Percentiles rank a stretch among this genome's conserved stretches.
phyloP scores from a whole-genome alignment of 106 monocot species.

The Chionographis japonica region DNA sequence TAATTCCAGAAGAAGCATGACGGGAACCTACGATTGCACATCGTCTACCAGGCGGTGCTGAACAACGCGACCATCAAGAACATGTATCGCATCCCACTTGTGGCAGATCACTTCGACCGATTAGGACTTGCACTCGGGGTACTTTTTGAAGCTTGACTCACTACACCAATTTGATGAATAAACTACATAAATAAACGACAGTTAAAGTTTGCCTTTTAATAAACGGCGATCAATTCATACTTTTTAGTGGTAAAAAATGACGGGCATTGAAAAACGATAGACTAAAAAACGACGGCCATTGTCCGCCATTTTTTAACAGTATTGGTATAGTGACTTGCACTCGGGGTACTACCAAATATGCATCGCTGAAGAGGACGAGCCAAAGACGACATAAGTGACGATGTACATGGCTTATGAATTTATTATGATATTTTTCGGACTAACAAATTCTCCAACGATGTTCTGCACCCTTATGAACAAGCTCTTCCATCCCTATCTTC shows the following conservation, averaged over 20 bases:
- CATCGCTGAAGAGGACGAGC: not conserved
- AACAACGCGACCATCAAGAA: not conserved
- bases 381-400: not conserved
- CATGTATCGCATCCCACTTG: not conserved
- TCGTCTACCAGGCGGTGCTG: not conserved
- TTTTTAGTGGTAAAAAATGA: no score
- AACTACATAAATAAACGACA: no score
- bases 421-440: not conserved
- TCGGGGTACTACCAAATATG: not conserved
- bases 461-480: constrained; percentile 8
- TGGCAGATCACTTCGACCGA: not conserved
- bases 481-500: not conserved
- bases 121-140: no score
- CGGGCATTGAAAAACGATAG: no score
- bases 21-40: not conserved
- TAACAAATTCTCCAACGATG: constrained; percentile 1
- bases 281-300: no score
- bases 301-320: no score
- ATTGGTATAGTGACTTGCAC: no score
- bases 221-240: no score
- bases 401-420: constrained; percentile 2
- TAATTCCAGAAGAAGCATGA: constrained; percentile 3
- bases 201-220: no score
- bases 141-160: constrained; percentile 2
- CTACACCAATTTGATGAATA: no score